Evolutionary conservation across 2,329 filamentous ascomycete genomes (phyloP).

Genomic region (Phyllosticta citribraziliensis): DNA sequence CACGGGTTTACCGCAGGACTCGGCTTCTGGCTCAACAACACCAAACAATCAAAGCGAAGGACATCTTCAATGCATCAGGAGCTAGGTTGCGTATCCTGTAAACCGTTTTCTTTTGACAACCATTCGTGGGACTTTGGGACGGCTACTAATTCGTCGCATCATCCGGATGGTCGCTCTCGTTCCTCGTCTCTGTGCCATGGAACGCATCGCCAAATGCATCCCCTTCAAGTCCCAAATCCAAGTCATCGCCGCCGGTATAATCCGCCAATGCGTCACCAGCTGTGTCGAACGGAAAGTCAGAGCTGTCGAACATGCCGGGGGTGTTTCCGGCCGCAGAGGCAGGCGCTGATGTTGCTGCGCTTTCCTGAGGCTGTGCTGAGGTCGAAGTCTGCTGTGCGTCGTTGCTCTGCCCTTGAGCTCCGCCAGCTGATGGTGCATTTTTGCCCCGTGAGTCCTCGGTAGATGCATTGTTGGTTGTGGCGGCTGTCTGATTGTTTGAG

Average conservation of each 20-base stretch:
- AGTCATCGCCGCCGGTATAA: conserved; percentile 25
- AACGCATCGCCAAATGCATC: conserved; percentile 33
- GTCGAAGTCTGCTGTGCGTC: not conserved
- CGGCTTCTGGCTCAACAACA: not conserved
- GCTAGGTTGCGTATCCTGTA: not conserved
- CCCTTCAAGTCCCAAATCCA: conserved; percentile 28
- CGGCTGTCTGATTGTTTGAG: not conserved
- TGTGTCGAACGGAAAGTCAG: conserved; percentile 28
- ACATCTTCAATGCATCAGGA: not conserved
- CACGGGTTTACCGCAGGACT: not conserved
- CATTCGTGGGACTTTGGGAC: not conserved
- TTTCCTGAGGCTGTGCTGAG: not conserved
- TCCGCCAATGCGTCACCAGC: conserved; percentile 31
- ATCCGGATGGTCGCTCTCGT: not conserved
- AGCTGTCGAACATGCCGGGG: conserved; percentile 28
- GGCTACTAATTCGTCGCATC: not conserved
- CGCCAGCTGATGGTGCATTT: conserved; percentile 13
- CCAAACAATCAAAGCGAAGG: not conserved
- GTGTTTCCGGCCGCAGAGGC: conserved; percentile 18
- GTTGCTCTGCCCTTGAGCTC: not conserved
- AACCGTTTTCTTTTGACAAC: not conserved
- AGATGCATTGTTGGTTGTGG: not conserved
- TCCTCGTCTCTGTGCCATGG: conserved; percentile 26
- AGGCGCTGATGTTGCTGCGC: conserved; percentile 1
- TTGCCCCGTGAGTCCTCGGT: conserved; percentile 15